A percentile compares a stretch with the other conserved stretches of the same genome.
Conservation (phyloP, 164 flowering plant species). For the Vitis cinerea region DNA sequence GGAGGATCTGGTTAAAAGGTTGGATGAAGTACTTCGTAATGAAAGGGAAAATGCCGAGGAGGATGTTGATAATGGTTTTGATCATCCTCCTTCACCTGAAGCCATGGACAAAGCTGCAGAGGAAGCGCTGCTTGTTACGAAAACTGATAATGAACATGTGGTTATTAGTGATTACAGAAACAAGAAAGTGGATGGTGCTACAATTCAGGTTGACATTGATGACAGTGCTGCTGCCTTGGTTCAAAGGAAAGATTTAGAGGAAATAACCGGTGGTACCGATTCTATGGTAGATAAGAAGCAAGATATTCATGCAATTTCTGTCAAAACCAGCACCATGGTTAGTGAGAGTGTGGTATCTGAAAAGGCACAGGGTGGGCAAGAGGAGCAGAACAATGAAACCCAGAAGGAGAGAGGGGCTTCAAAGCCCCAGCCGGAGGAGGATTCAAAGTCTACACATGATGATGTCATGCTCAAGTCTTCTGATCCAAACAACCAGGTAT, state of each 20-base stretch:
- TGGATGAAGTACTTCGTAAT: constrained; percentile 63
- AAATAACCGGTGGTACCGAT: constrained; percentile 6
- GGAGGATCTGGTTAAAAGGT: constrained; percentile 71
- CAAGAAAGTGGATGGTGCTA: constrained; percentile 25
- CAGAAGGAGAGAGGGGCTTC: constrained; percentile 34
- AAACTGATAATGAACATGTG: constrained; percentile 12
- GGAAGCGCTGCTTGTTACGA: constrained; percentile 9
- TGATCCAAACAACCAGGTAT: constrained; percentile 69
- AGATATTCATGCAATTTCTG: constrained; percentile 20
- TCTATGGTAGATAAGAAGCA: constrained; percentile 19
- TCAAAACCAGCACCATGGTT: constrained; percentile 18
- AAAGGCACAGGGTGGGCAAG: constrained; percentile 22
- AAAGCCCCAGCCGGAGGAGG: constrained; percentile 25
- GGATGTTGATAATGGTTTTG: constrained; percentile 27
- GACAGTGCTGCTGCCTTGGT: constrained; percentile 6
- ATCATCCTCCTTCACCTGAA: constrained; percentile 16
- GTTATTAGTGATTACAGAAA: constrained; percentile 9
- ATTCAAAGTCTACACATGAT: constrained; percentile 19
- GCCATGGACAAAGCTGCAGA: constrained; percentile 15
- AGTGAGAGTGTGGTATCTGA: constrained; percentile 30
- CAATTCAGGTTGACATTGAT: constrained; percentile 24
- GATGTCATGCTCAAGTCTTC: constrained; percentile 33
- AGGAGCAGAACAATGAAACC: constrained; percentile 22
- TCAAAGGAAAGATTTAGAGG: constrained; percentile 26
- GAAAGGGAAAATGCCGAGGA: constrained; percentile 43